Evolutionary conservation across 2,329 filamentous ascomycete species (phyloP).

Genomic region (Rhynchosporium agropyri): DNA sequence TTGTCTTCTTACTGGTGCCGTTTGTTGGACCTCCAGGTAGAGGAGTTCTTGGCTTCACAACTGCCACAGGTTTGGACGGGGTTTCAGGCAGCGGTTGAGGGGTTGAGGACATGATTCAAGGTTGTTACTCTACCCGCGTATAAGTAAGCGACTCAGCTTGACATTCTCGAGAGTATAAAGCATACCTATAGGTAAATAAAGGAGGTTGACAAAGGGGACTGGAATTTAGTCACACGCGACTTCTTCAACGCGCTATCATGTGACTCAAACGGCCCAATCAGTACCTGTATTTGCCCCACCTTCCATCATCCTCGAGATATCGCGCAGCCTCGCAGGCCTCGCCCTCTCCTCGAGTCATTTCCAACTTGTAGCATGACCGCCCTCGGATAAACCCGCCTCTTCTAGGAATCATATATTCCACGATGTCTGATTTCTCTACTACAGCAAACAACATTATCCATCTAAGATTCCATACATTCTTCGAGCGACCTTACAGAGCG

Average conservation of each 20-base stretch:
- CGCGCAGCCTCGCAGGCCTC: conserved; percentile 25
- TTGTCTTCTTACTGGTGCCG: neutral
- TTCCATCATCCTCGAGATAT: conserved; percentile 19
- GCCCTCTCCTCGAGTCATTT: conserved; percentile 13
- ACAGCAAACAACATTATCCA: conserved; percentile 28
- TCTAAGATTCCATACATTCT: conserved; percentile 19
- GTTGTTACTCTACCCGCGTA: no score
- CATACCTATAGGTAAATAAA: no score
- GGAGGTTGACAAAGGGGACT: neutral
- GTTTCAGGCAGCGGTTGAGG: conserved; percentile 25
- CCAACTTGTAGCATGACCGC: conserved; percentile 14
- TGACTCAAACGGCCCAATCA: conserved; percentile 20
- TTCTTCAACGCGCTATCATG: conserved; percentile 4
- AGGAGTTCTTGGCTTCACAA: conserved; percentile 13
- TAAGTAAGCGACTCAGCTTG: no score
- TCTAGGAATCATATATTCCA: conserved; percentile 1
- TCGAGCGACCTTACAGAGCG: conserved; percentile 19
- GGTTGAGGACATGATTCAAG: conserved; percentile 28
- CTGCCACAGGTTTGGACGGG: conserved; percentile 12
- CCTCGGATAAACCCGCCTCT: conserved; percentile 20
- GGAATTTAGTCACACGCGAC: neutral
- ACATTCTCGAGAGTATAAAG: neutral
- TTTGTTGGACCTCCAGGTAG: conserved; percentile 10
- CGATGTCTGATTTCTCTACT: conserved; percentile 1
- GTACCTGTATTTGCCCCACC: neutral